phyloP scores from a whole-genome alignment of 2,329 filamentous ascomycete genomes.

The Orbilia ellipsospora region DNA sequence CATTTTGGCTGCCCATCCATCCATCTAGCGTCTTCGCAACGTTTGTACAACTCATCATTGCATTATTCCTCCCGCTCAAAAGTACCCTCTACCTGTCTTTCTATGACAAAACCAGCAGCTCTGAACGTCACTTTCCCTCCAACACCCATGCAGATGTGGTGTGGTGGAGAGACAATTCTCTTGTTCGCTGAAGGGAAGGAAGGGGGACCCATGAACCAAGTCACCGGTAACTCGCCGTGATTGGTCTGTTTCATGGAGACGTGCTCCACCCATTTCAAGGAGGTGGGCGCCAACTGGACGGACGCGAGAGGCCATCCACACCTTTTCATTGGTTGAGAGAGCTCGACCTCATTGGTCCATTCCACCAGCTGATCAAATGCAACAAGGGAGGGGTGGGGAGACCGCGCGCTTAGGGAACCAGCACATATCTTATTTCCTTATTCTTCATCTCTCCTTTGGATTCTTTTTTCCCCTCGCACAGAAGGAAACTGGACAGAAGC shows the following conservation, averaged over 20 bases:
- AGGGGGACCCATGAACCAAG: conserved; percentile 56
- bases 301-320: conserved; percentile 46
- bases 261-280: conserved; percentile 53
- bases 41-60: conserved; percentile 54
- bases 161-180: conserved; percentile 20
- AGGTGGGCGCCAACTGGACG: conserved; percentile 55
- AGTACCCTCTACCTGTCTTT: conserved; percentile 21
- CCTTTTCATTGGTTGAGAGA: conserved; percentile 38
- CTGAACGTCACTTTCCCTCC: conserved; percentile 50
- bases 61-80: conserved; percentile 42
- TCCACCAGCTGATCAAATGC: conserved; percentile 53
- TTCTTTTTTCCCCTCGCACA: background rate
- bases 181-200: conserved; percentile 53
- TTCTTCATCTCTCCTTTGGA: conserved; percentile 17
- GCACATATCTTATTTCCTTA: conserved; percentile 32
- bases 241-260: conserved; percentile 47
- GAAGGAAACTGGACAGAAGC: conserved; percentile 10
- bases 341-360: conserved; percentile 43
- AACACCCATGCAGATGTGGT: conserved; percentile 31
- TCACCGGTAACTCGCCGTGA: conserved; percentile 51
- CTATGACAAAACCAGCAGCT: conserved; percentile 36
- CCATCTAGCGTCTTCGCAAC: too few relatives aligned
- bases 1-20: conserved; percentile 32
- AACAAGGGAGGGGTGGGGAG: conserved; percentile 47
- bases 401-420: conserved; percentile 54